Conservation (phyloP, 345 rosid genomes). For the Barbarea vulgaris region DNA sequence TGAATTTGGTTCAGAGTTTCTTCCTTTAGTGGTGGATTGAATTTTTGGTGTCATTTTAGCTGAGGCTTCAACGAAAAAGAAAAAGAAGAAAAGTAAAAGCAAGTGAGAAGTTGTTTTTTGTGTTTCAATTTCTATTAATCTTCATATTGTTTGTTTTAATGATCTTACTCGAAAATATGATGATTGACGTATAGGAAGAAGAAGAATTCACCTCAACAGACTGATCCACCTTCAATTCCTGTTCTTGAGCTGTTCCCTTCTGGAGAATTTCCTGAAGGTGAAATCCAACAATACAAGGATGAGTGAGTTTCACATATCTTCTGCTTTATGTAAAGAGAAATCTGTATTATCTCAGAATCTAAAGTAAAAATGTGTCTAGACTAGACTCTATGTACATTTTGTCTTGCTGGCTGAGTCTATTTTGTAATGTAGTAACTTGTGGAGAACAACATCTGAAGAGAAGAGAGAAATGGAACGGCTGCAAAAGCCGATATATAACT, state of each 20-base stretch:
- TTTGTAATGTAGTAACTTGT: conserved; percentile 55
- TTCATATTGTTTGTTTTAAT: neutral
- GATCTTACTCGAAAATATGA: neutral
- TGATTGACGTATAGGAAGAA: conserved; percentile 54
- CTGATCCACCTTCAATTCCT: conserved; percentile 85
- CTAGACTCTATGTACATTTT: neutral
- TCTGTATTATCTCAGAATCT: neutral
- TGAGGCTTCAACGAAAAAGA: conserved; percentile 77
- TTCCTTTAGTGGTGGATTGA: neutral
- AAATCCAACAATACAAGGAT: conserved; percentile 87
- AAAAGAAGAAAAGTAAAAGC: conserved; percentile 86
- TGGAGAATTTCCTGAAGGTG: conserved; percentile 88
- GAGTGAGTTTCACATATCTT: conserved; percentile 55
- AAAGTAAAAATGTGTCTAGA: neutral
- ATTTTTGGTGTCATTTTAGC: conserved; percentile 10
- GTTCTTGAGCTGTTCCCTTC: conserved; percentile 76
- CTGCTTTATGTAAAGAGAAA: neutral
- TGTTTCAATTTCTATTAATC: neutral
- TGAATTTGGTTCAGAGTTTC: conserved; percentile 8
- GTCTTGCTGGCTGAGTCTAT: neutral
- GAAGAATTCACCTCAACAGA: conserved; percentile 70
- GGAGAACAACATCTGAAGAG: conserved; percentile 93
- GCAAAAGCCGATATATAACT: conserved; percentile 71
- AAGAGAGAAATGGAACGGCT: conserved; percentile 83
- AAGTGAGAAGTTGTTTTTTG: conserved; percentile 53